These are phyloP conservation scores for Phytophthora niederhauseri DNA, from an alignment of 352 stramenopile genomes.

Conservation along the genomic window DNA sequence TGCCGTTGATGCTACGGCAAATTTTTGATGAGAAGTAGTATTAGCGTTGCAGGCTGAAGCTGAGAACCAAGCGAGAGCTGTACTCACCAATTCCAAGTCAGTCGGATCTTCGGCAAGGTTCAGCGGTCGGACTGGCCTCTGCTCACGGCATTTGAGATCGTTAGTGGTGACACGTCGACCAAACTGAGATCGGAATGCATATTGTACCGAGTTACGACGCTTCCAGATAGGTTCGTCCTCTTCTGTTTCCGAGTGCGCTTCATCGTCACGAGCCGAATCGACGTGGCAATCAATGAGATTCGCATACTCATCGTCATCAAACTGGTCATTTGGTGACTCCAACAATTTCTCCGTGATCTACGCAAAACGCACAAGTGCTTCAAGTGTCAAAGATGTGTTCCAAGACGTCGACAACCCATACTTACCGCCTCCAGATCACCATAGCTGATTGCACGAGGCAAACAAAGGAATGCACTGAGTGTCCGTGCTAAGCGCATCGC, in stretches of 20 bases:
- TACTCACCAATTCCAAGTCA: slow-evolving; percentile 63
- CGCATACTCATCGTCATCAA: slow-evolving; percentile 62
- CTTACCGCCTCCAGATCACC: slow-evolving; percentile 66
- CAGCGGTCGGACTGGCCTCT: slow-evolving; percentile 51
- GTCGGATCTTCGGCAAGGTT: slow-evolving; percentile 45
- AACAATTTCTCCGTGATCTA: slow-evolving; percentile 78
- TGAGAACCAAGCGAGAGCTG: neutral
- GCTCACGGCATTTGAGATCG: neutral
- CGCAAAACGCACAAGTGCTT: neutral
- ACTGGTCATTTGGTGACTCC: slow-evolving; percentile 57
- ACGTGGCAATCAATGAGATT: slow-evolving; percentile 75
- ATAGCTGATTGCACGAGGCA: slow-evolving; percentile 78
- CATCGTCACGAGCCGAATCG: slow-evolving; percentile 56
- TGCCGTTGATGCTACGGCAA: slow-evolving; percentile 52
- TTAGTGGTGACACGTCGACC: neutral
- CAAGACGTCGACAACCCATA: neutral
- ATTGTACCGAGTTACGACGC: slow-evolving; percentile 45
- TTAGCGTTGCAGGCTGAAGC: neutral
- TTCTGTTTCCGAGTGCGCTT: slow-evolving; percentile 19
- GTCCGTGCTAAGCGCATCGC: slow-evolving; percentile 61
- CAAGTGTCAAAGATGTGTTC: neutral
- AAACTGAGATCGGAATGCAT: neutral
- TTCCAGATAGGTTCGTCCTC: slow-evolving; percentile 53
- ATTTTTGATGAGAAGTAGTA: neutral
- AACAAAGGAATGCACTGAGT: slow-evolving; percentile 69